These are phyloP conservation scores for Blastobotrys terrestris DNA, from an alignment of 805 yeast species.

Conservation along the genomic window DNA sequence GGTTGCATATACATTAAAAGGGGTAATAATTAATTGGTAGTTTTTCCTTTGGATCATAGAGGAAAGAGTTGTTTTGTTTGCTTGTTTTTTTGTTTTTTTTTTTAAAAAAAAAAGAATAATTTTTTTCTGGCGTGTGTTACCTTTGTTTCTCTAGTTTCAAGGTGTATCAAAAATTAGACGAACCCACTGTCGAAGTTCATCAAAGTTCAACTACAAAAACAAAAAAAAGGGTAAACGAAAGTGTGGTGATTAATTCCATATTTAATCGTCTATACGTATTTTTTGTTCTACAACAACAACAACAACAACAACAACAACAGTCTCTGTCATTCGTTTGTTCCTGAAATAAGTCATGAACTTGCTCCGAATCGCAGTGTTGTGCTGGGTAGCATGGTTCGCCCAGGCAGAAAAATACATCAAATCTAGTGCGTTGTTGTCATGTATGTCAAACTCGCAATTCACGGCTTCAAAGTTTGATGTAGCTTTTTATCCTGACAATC, in stretches of 20 bases:
- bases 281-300: not conserved
- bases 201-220: not conserved
- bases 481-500: slow-evolving; percentile 58
- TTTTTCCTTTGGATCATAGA: not conserved
- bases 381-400: slow-evolving; percentile 5
- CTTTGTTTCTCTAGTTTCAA: not conserved
- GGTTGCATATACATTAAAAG: not conserved
- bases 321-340: not conserved
- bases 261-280: not conserved
- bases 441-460: slow-evolving; percentile 85
- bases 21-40: not conserved
- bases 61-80: not conserved
- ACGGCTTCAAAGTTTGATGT: slow-evolving; percentile 82
- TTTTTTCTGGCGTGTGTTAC: not conserved
- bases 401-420: slow-evolving; percentile 31
- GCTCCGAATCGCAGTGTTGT: not conserved
- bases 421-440: slow-evolving; percentile 73
- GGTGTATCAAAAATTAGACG: not conserved
- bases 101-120: too few species aligned
- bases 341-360: not conserved
- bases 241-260: not conserved
- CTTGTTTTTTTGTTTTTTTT: not conserved
- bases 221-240: not conserved
- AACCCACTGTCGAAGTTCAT: not conserved
- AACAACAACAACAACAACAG: not conserved